These are phyloP conservation scores for Nicotiana rustica DNA, from an alignment of 305 asterid genomes.

Conservation along the genomic window DNA sequence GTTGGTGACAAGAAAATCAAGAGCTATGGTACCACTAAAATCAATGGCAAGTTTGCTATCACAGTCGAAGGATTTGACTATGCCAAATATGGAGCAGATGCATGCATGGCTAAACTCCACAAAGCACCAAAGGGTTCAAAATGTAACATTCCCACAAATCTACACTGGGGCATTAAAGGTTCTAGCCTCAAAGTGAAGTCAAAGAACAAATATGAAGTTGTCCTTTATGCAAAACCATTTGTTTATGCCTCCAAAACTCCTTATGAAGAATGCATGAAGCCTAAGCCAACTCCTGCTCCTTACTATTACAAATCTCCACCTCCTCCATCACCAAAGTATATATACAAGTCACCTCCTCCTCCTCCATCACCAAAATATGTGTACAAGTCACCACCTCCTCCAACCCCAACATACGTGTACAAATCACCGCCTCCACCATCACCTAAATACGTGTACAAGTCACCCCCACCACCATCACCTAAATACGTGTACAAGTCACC, in stretches of 20 bases:
- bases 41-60: conserved; percentile 37
- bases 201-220: conserved; percentile 40
- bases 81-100: conserved; percentile 44
- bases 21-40: conserved; percentile 37
- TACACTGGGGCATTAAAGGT: conserved; percentile 38
- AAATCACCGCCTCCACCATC: conserved; percentile 28
- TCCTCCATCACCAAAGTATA: conserved; percentile 28
- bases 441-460: neutral
- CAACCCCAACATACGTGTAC: neutral
- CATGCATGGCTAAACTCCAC: conserved; percentile 43
- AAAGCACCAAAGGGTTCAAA: conserved; percentile 41
- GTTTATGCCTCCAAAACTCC: conserved; percentile 39
- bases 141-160: conserved; percentile 38
- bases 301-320: conserved; percentile 40
- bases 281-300: conserved; percentile 39
- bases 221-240: conserved; percentile 41
- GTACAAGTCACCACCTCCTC: conserved; percentile 36
- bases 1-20: conserved; percentile 32
- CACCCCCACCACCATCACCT: neutral
- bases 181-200: conserved; percentile 40
- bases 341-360: conserved; percentile 35
- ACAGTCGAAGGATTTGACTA: conserved; percentile 40
- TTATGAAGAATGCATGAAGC: conserved; percentile 39
- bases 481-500: neutral
- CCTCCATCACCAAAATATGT: conserved; percentile 23